These are phyloP conservation scores for Alternaria ventricosa DNA, from an alignment of 2,329 filamentous ascomycete genomes.

Conservation along the genomic window DNA sequence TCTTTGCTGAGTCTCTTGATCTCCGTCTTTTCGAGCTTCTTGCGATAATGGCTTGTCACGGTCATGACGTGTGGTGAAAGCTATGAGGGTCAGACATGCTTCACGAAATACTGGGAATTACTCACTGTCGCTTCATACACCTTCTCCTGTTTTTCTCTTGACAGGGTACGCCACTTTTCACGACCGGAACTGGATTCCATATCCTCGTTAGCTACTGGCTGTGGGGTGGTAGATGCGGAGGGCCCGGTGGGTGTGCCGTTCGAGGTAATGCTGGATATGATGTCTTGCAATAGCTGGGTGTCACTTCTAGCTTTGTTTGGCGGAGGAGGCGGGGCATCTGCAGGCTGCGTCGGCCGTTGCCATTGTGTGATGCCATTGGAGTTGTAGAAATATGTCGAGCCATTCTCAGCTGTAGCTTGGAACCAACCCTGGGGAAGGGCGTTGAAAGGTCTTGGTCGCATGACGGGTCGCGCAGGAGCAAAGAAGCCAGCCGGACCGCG, in stretches of 20 bases:
- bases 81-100: slow-evolving; percentile 53
- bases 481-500: slow-evolving; percentile 57
- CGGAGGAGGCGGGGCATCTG: slow-evolving; percentile 64
- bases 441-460: slow-evolving; percentile 60
- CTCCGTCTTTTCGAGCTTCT: slow-evolving; percentile 84
- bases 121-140: slow-evolving; percentile 92
- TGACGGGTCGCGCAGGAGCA: slow-evolving; percentile 58
- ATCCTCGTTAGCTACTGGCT: slow-evolving; percentile 62
- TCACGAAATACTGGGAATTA: slow-evolving; percentile 12
- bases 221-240: slow-evolving; percentile 69
- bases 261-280: slow-evolving; percentile 78
- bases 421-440: slow-evolving; percentile 87
- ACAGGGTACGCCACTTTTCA: slow-evolving; percentile 73
- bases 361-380: slow-evolving; percentile 76
- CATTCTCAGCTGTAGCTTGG: slow-evolving; percentile 69
- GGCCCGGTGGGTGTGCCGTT: slow-evolving; percentile 62
- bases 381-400: slow-evolving; percentile 86
- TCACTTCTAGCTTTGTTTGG: slow-evolving; percentile 70
- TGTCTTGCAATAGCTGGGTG: slow-evolving; percentile 77
- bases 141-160: slow-evolving; percentile 89
- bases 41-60: slow-evolving; percentile 83
- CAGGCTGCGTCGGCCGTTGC: slow-evolving; percentile 75
- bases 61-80: slow-evolving; percentile 84
- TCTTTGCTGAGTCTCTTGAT: slow-evolving; percentile 70
- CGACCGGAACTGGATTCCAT: slow-evolving; percentile 59